These are phyloP conservation scores for Cordyceps cicadae DNA, from an alignment of 2,329 filamentous ascomycete species.

Conservation along the genomic window DNA sequence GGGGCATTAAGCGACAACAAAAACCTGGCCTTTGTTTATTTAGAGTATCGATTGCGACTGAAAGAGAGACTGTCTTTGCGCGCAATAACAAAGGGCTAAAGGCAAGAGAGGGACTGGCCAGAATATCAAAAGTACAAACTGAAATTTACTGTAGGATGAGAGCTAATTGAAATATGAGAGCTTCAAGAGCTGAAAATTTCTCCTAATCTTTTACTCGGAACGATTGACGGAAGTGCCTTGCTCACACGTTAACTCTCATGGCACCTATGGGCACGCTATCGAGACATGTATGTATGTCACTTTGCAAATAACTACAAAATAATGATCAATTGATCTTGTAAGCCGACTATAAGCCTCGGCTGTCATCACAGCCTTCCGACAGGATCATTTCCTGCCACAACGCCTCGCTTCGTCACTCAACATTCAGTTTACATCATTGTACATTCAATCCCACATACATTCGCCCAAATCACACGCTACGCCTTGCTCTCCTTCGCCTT, in stretches of 20 bases:
- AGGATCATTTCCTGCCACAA: not conserved
- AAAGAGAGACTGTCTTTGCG: not conserved
- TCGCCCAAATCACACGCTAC: conserved; percentile 11
- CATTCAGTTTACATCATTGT: not conserved
- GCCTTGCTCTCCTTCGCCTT: conserved; percentile 32
- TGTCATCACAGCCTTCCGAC: not conserved
- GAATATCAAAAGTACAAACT: not conserved
- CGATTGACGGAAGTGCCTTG: not conserved
- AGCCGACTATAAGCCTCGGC: not conserved
- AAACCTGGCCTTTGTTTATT: not conserved
- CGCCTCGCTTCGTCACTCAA: conserved; percentile 7
- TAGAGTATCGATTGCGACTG: conserved; percentile 1
- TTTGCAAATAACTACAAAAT: not conserved
- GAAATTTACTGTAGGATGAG: conserved; percentile 2
- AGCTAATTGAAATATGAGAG: not conserved
- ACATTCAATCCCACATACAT: not conserved
- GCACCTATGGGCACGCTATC: not conserved
- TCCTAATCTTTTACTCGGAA: not conserved
- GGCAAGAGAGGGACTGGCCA: not conserved
- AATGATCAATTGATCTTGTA: not conserved
- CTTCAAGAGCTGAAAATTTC: not conserved
- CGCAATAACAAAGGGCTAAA: not conserved
- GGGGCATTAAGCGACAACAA: conserved; percentile 8
- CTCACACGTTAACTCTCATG: not conserved
- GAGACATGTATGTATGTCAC: not conserved